Conservation (phyloP, 2,329 filamentous ascomycete species). For the Cladosporium sp. region DNA sequence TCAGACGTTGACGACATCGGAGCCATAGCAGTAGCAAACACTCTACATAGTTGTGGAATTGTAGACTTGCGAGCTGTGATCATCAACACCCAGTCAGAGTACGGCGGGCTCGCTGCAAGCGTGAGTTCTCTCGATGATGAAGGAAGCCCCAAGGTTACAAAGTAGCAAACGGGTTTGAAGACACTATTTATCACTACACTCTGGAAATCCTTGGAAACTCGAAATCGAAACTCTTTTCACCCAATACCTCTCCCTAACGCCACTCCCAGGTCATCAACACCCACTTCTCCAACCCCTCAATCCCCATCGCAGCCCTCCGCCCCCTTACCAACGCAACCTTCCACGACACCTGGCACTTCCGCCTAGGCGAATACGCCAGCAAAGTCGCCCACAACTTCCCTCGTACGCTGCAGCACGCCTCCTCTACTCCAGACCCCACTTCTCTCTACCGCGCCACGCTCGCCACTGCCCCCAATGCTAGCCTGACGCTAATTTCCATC, state of each 20-base stretch:
- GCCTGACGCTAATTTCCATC: conserved; percentile 26
- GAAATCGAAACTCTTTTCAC: background rate
- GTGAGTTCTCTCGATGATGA: conserved; percentile 12
- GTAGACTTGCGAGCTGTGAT: conserved; percentile 24
- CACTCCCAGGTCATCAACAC: conserved; percentile 4
- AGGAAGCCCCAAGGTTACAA: background rate
- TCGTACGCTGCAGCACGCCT: conserved; percentile 14
- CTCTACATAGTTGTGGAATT: conserved; percentile 25
- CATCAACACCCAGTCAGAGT: conserved; percentile 25
- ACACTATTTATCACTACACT: background rate
- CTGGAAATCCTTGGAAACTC: background rate
- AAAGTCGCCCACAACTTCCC: conserved; percentile 18
- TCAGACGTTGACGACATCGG: conserved; percentile 28
- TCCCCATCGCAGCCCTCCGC: conserved; percentile 24
- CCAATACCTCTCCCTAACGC: background rate
- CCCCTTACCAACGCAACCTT: conserved; percentile 26
- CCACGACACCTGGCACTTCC: conserved; percentile 20
- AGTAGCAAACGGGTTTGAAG: background rate
- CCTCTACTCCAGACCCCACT: conserved; percentile 19
- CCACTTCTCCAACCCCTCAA: conserved; percentile 22
- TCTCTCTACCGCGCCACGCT: conserved; percentile 21
- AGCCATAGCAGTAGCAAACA: conserved; percentile 26
- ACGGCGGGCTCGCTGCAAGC: conserved; percentile 24
- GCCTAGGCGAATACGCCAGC: conserved; percentile 24
- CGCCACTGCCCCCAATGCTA: conserved; percentile 14